These are phyloP conservation scores for Botrytis medusae DNA, from an alignment of 2,329 filamentous ascomycete species.

Conservation along the genomic window DNA sequence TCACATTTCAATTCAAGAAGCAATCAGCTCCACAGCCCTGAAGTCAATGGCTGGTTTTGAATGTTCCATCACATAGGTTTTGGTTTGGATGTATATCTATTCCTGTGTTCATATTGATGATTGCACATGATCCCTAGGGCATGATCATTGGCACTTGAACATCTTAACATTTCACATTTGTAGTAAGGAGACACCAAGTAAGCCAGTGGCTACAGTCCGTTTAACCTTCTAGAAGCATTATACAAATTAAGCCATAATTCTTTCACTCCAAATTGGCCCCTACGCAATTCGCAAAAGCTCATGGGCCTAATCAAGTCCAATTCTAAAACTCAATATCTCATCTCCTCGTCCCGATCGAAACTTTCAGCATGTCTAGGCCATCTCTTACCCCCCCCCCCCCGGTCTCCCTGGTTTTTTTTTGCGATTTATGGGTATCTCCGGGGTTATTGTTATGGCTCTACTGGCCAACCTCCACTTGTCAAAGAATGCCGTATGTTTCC, in stretches of 20 bases:
- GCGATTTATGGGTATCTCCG: neutral
- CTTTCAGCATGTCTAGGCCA: neutral
- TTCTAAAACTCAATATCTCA: neutral
- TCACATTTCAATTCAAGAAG: neutral
- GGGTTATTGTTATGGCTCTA: neutral
- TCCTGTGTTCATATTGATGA: neutral
- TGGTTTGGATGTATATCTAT: neutral
- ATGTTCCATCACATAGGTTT: neutral
- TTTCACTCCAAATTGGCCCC: neutral
- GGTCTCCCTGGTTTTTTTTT: too few relatives aligned
- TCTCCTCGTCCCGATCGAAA: neutral
- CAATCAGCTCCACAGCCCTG: neutral
- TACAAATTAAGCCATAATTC: neutral
- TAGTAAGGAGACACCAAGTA: neutral
- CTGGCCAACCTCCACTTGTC: neutral
- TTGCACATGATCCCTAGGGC: neutral
- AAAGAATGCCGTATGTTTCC: neutral
- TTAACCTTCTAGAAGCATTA: too few relatives aligned
- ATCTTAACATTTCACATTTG: neutral
- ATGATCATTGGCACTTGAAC: neutral
- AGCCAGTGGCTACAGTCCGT: neutral
- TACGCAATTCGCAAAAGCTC: neutral
- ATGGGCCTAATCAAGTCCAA: too few relatives aligned
- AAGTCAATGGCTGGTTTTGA: constrained; percentile 4
- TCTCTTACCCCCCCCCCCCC: neutral